These are phyloP conservation scores for Magnaporthiopsis rhizophila DNA, from an alignment of 2,329 filamentous ascomycete species.

Conservation along the genomic window DNA sequence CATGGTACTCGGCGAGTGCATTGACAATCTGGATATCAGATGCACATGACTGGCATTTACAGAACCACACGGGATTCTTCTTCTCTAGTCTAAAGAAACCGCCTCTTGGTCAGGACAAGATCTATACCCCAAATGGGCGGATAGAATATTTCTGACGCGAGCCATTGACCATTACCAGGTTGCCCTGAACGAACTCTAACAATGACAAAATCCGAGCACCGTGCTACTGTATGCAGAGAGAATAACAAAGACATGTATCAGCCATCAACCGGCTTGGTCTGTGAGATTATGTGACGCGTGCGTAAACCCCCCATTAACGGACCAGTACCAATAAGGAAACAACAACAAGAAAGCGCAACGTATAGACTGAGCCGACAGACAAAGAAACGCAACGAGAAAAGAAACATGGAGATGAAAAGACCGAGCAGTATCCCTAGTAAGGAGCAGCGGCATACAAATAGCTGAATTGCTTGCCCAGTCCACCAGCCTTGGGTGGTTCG, in stretches of 20 bases:
- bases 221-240: no score
- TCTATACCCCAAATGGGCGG: not conserved
- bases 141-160: not conserved
- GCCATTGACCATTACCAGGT: not conserved
- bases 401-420: not conserved
- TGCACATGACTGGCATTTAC: not conserved
- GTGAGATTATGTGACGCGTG: no score
- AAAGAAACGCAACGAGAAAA: not conserved
- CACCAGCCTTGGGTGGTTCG: not conserved
- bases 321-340: not conserved
- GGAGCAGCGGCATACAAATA: not conserved
- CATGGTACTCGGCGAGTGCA: not conserved
- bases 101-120: not conserved
- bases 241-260: not conserved
- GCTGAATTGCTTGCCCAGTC: not conserved
- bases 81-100: not conserved
- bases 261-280: no score
- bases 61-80: not conserved
- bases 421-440: not conserved
- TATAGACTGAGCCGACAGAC: not conserved
- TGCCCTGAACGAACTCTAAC: not conserved
- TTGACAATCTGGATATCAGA: not conserved
- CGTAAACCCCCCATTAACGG: not conserved
- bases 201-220: not conserved
- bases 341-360: not conserved